phyloP scores from a whole-genome alignment of 2,329 filamentous ascomycete species.

The Beauveria medogensis region DNA sequence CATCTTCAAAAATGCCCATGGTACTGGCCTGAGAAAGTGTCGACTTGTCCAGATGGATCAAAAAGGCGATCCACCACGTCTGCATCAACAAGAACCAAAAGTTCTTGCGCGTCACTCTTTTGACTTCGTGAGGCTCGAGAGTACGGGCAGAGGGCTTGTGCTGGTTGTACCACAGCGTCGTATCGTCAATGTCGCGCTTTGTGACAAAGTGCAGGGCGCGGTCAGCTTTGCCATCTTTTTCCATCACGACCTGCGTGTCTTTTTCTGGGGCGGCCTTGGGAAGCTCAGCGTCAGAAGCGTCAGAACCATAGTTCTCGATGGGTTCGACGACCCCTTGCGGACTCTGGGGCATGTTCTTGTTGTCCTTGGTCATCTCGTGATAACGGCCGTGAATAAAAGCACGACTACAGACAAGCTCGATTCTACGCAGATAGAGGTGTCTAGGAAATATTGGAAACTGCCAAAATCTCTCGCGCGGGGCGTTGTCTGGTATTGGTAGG shows the following conservation, averaged over 20 bases:
- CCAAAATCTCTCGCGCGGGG: background rate
- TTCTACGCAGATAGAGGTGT: background rate
- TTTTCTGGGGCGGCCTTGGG: background rate
- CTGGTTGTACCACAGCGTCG: constrained; percentile 18
- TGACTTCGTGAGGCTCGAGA: constrained; percentile 10
- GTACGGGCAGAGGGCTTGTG: constrained; percentile 14
- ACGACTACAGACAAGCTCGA: background rate
- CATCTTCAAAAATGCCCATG: constrained; percentile 21
- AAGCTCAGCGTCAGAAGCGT: background rate
- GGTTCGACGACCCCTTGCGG: background rate
- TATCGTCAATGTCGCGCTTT: constrained; percentile 17
- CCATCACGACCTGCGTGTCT: background rate
- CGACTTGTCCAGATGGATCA: constrained; percentile 21
- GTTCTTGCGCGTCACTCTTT: constrained; percentile 15
- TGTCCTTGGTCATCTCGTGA: background rate
- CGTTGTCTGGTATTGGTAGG: background rate
- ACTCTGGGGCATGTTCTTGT: background rate
- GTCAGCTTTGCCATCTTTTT: background rate
- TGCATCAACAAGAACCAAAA: constrained; percentile 19
- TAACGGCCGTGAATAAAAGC: background rate
- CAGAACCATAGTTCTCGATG: background rate
- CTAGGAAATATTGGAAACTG: background rate
- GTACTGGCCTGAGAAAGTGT: constrained; percentile 18
- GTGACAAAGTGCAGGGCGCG: constrained; percentile 11
- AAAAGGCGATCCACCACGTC: constrained; percentile 19